Base-by-base conservation (phyloP, 371 early-diverging fungal species). In the Funneliformis caledonium region DNA sequence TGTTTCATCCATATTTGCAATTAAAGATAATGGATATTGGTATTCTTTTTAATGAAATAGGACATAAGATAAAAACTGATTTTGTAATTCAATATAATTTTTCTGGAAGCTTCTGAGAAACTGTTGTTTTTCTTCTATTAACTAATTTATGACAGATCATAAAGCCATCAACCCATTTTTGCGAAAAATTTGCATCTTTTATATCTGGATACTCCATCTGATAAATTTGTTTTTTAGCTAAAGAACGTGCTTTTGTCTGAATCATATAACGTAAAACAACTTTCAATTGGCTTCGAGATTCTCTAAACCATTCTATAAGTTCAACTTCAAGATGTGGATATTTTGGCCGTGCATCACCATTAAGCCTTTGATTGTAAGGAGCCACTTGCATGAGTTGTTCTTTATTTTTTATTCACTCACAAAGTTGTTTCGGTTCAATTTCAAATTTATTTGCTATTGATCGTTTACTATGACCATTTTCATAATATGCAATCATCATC, bases 181-280 rank as follows among this genome's bases (percentile, higher is more conserved):
- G 0, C 26, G 26, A 26, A 26, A 26, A 26, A 0, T 26, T 42
- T 4, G 11, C 2, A 70, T 42, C 19, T 14, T 45, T 42, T 42
- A 70, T 70, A 0, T 33, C 64, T 33, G 3, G 33, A 64, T 64
- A 64, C 0, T 11, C 33, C 2, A 11, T 31, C 26, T 64, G 31
- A 64, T 31, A 64, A 0, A 9, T 4, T 31, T 14, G 33, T 10
- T 22, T 64, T 31, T 22, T 33, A 6, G 0, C 10, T 31, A 64
- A 33, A 64, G 64, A 33, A 10, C 37, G 64, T 31, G 64, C 64
- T 31, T 64, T 64, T 64, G 64, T 31, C 11, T 64, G 64, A 64
- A 64, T 64, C 12, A 64, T 64, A 31, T 64, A 64, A 12, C 37
- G 12, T 1, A 0, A 26, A 33, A 33, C 64, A 64, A 33, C 33